Conservation (phyloP, 352 stramenopile genomes). For the Pythium chondricola region DNA sequence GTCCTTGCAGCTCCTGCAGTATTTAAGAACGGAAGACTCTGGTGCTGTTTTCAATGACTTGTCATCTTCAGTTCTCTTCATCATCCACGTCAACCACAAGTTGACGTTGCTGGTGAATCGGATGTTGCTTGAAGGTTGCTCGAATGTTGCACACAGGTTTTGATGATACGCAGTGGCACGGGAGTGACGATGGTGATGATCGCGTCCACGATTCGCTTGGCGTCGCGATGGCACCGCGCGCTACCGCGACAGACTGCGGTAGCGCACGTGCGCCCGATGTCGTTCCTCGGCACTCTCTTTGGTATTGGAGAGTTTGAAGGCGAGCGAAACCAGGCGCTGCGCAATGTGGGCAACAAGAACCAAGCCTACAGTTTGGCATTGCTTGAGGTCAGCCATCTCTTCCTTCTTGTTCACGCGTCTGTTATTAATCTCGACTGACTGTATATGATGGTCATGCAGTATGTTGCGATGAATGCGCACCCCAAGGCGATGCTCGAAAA, state of each 20-base stretch:
- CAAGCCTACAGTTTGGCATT: constrained; percentile 68
- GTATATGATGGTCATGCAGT: constrained; percentile 24
- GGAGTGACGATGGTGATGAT: constrained; percentile 1
- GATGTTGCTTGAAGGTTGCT: constrained; percentile 16
- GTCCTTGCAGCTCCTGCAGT: too few relatives aligned
- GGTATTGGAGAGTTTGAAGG: constrained; percentile 80
- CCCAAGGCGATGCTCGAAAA: constrained; percentile 70
- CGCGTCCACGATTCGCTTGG: constrained; percentile 1
- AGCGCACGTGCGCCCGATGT: constrained; percentile 35
- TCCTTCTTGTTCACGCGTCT: too few relatives aligned
- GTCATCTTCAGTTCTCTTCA: too few relatives aligned
- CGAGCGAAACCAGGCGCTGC: constrained; percentile 48
- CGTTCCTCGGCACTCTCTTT: constrained; percentile 68
- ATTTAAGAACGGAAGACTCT: too few relatives aligned
- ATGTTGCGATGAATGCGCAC: constrained; percentile 74
- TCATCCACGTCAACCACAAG: too few relatives aligned
- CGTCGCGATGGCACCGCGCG: constrained; percentile 2
- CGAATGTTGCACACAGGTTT: neutral
- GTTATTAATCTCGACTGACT: neutral
- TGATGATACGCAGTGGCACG: constrained; percentile 7
- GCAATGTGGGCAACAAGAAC: constrained; percentile 49
- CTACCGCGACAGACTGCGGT: neutral
- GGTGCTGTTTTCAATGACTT: too few relatives aligned
- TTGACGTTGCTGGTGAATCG: constrained; percentile 8
- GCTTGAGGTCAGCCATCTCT: constrained; percentile 37